Percentiles rank a stretch among this genome's conserved stretches.
Conservation (phyloP, 176 grass and related monocot genomes). For the Triticum monococcum region DNA sequence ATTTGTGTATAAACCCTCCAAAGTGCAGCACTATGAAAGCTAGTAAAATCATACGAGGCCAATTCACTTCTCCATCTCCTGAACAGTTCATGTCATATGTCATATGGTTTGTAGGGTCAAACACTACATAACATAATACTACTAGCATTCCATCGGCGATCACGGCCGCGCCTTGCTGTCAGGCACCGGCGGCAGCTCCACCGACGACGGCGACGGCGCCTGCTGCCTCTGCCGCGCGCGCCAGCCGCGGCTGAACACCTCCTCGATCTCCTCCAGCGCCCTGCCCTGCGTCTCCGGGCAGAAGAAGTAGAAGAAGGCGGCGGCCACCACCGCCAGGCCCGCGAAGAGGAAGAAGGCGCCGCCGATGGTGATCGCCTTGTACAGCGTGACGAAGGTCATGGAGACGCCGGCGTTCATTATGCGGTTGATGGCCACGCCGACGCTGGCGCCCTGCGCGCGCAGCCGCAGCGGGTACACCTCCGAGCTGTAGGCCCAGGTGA, state of each 20-base stretch:
- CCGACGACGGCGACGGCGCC: neutral
- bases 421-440: slow-evolving; percentile 51
- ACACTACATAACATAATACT: neutral
- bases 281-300: slow-evolving; percentile 53
- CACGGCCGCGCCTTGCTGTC: neutral
- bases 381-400: slow-evolving; percentile 65
- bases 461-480: slow-evolving; percentile 62
- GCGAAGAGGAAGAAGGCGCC: slow-evolving; percentile 67
- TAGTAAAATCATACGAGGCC: neutral
- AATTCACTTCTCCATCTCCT: neutral
- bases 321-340: slow-evolving; percentile 34
- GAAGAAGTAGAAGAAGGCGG: slow-evolving; percentile 50
- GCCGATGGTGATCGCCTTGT: slow-evolving; percentile 61
- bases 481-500: slow-evolving; percentile 65
- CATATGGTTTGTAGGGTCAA: neutral
- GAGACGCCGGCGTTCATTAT: slow-evolving; percentile 53
- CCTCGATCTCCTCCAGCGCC: slow-evolving; percentile 52
- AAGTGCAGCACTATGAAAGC: no score
- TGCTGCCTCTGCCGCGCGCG: neutral
- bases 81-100: neutral
- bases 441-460: slow-evolving; percentile 11
- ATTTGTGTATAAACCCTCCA: no score
- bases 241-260: slow-evolving; percentile 35
- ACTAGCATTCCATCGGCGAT: neutral
- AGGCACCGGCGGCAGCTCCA: neutral